These are phyloP conservation scores for Camellia sinensis DNA, from an alignment of 148 eudicot species.

Conservation along the genomic window DNA sequence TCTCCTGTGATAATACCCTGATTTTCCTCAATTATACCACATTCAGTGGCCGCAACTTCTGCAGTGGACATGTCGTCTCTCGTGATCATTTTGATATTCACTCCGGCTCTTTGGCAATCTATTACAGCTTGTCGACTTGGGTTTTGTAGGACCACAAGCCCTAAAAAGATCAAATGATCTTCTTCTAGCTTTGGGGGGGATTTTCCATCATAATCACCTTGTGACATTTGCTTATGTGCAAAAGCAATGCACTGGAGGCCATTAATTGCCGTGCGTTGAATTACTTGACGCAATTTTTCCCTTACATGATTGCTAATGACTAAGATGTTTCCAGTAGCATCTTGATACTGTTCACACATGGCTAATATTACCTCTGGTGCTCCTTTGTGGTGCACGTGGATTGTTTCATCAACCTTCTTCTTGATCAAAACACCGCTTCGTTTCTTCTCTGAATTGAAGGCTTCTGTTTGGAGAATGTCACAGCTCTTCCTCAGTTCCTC, in stretches of 20 bases:
- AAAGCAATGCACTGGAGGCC: constrained; percentile 24
- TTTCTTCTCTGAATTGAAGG: constrained; percentile 20
- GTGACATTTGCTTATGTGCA: constrained; percentile 11
- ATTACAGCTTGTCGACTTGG: constrained; percentile 19
- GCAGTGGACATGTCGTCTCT: constrained; percentile 20
- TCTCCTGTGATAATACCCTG: background rate
- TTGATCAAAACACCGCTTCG: constrained; percentile 17
- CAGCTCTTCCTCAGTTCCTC: constrained; percentile 9
- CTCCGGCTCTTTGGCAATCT: constrained; percentile 11
- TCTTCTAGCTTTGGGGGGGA: background rate
- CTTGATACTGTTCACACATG: constrained; percentile 20
- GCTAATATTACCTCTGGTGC: constrained; percentile 23
- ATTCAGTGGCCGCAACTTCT: constrained; percentile 18
- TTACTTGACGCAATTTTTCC: background rate
- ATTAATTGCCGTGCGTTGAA: constrained; percentile 15
- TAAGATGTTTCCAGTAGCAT: background rate
- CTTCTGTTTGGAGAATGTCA: constrained; percentile 11
- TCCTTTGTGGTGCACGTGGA: constrained; percentile 27
- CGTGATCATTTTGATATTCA: constrained; percentile 21
- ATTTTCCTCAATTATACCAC: constrained; percentile 22
- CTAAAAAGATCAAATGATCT: constrained; percentile 8
- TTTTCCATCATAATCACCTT: background rate
- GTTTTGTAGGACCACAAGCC: constrained; percentile 16
- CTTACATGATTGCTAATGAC: background rate
- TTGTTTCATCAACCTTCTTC: constrained; percentile 13